Conservation (phyloP, 2,329 filamentous ascomycete genomes). For the Ceratocystis smalleyi region DNA sequence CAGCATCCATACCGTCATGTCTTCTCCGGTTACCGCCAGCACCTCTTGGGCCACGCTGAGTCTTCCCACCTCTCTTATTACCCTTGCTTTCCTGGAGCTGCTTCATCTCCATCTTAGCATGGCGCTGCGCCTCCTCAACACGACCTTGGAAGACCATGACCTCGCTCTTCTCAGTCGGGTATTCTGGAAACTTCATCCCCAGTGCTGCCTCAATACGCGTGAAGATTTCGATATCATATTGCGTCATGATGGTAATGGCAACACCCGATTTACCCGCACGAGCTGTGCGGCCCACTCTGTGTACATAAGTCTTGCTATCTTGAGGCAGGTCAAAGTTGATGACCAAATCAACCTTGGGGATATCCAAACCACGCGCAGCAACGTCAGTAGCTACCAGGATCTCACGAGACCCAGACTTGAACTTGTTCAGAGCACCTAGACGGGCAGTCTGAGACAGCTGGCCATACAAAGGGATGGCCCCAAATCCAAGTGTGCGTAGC, state of each 20-base stretch:
- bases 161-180: slow-evolving; percentile 60
- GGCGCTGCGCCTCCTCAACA: slow-evolving; percentile 69
- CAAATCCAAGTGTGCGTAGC: slow-evolving; percentile 69
- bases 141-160: slow-evolving; percentile 66
- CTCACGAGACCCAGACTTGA: slow-evolving; percentile 61
- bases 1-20: slow-evolving; percentile 54
- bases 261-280: slow-evolving; percentile 73
- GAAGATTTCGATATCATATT: slow-evolving; percentile 74
- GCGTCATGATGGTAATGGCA: slow-evolving; percentile 67
- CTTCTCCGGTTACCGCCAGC: slow-evolving; percentile 30
- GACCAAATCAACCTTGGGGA: slow-evolving; percentile 77
- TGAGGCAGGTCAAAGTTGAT: slow-evolving; percentile 73
- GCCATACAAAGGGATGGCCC: slow-evolving; percentile 82
- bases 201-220: slow-evolving; percentile 69
- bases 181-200: slow-evolving; percentile 58
- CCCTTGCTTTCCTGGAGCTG: slow-evolving; percentile 54
- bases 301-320: slow-evolving; percentile 81
- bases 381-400: slow-evolving; percentile 89
- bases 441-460: slow-evolving; percentile 79
- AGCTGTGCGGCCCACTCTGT: slow-evolving; percentile 76
- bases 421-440: slow-evolving; percentile 78
- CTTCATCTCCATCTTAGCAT: slow-evolving; percentile 71
- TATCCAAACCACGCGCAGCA: slow-evolving; percentile 83
- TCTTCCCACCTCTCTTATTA: slow-evolving; percentile 36
- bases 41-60: slow-evolving; percentile 21